phyloP scores from a whole-genome alignment of 2,329 filamentous ascomycete genomes.

The Alternaria solani region DNA sequence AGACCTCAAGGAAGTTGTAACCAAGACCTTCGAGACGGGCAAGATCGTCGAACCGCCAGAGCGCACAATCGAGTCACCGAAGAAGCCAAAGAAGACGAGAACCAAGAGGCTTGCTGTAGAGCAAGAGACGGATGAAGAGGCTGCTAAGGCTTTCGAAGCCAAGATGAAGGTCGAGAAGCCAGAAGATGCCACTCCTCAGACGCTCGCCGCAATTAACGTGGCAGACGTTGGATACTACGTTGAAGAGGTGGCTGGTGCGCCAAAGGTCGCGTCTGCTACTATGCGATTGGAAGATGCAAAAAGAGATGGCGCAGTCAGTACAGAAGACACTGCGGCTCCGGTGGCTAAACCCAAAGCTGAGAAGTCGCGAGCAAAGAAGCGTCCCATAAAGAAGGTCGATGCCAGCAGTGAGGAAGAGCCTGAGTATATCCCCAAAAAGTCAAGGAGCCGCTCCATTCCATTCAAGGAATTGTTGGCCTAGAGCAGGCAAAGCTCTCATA shows the following conservation, averaged over 20 bases:
- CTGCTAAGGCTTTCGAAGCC: neutral
- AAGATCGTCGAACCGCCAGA: conserved; percentile 69
- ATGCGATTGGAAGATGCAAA: neutral
- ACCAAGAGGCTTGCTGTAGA: conserved; percentile 27
- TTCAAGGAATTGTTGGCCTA: neutral
- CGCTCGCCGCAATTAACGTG: neutral
- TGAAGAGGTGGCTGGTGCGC: neutral
- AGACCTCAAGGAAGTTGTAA: conserved; percentile 74
- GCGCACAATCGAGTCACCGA: conserved; percentile 24
- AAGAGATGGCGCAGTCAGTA: neutral
- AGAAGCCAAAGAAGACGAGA: conserved; percentile 36
- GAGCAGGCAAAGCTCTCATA: neutral
- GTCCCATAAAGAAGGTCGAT: conserved; percentile 6
- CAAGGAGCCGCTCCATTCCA: conserved; percentile 15
- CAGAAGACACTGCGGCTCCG: neutral
- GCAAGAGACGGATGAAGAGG: neutral
- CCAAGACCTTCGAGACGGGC: conserved; percentile 73
- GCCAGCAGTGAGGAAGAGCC: conserved; percentile 10
- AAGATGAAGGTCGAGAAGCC: neutral
- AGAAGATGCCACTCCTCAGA: neutral
- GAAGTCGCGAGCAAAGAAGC: conserved; percentile 20
- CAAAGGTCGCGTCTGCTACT: neutral
- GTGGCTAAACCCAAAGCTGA: neutral
- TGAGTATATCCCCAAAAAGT: conserved; percentile 25
- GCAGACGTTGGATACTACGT: neutral